Evolutionary conservation across 2,329 filamentous ascomycete genomes (phyloP).

Genomic region (Beauveria rudraprayagi): DNA sequence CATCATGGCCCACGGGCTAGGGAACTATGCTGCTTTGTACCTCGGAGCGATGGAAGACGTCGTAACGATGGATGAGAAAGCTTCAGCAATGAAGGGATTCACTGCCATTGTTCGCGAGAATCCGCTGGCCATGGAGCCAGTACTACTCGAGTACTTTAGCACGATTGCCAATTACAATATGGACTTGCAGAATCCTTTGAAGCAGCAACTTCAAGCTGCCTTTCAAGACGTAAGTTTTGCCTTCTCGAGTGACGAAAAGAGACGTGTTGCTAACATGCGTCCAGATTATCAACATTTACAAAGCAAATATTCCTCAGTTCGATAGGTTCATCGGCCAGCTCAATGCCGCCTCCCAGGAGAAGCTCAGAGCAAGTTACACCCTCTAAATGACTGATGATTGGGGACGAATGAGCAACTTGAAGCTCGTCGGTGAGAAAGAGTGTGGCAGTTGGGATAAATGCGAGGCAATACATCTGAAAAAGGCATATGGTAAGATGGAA

Average conservation of each 20-base stretch:
- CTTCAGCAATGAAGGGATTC: constrained; percentile 86
- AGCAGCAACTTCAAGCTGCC: constrained; percentile 58
- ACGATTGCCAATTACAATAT: constrained; percentile 73
- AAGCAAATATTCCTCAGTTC: constrained; percentile 53
- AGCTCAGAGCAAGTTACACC: constrained; percentile 40
- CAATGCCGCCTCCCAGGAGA: constrained; percentile 40
- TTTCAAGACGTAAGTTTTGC: constrained; percentile 63
- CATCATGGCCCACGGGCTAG: constrained; percentile 68
- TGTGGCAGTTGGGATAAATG: not conserved
- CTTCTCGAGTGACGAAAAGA: not conserved
- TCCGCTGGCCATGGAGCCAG: constrained; percentile 84
- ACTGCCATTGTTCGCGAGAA: constrained; percentile 77
- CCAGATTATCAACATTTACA: constrained; percentile 47
- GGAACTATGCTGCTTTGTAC: constrained; percentile 75
- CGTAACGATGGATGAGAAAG: constrained; percentile 86
- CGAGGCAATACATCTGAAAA: constrained; percentile 8
- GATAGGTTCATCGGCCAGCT: constrained; percentile 45
- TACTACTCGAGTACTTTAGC: constrained; percentile 71
- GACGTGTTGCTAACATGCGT: constrained; percentile 3
- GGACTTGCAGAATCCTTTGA: constrained; percentile 49
- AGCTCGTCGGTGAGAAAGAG: not conserved
- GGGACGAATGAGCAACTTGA: not conserved
- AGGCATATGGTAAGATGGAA: not conserved
- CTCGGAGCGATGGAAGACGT: constrained; percentile 75
- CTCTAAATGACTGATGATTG: constrained; percentile 20